A percentile compares a stretch with the other conserved stretches of the same genome.
phyloP scores from a whole-genome alignment of 2,329 filamentous ascomycete species.

The Ascochyta clinopodiicola region DNA sequence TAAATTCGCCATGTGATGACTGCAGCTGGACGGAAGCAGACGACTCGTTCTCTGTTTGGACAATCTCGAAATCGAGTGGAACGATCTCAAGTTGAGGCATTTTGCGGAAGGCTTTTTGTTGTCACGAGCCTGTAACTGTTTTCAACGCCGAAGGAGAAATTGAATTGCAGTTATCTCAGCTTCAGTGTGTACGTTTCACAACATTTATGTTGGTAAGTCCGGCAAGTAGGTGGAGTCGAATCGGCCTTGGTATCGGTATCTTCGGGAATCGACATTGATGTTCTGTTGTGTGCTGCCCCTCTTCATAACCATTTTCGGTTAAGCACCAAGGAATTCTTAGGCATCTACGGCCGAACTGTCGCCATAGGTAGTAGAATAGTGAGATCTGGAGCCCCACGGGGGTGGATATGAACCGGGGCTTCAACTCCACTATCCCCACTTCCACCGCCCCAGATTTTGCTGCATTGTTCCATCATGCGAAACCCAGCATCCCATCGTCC shows the following conservation, averaged over 20 bases:
- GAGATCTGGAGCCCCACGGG: slow-evolving; percentile 38
- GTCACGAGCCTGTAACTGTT: background rate
- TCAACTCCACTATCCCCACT: slow-evolving; percentile 15
- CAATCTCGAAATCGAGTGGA: slow-evolving; percentile 43
- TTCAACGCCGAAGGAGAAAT: background rate
- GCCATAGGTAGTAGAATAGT: slow-evolving; percentile 10
- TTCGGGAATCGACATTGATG: background rate
- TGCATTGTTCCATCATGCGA: slow-evolving; percentile 22
- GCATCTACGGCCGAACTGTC: slow-evolving; percentile 28
- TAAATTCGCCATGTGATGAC: slow-evolving; percentile 53
- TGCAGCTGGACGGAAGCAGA: slow-evolving; percentile 50
- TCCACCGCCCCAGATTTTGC: slow-evolving; percentile 10
- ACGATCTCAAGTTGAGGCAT: slow-evolving; percentile 61
- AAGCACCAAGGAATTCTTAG: background rate
- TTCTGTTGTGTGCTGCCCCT: background rate
- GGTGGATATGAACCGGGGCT: slow-evolving; percentile 21
- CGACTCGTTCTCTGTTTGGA: slow-evolving; percentile 27
- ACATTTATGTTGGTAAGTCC: slow-evolving; percentile 1
- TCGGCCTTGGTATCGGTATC: slow-evolving; percentile 2
- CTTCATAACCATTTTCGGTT: background rate
- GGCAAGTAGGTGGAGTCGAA: background rate
- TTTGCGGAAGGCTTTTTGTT: slow-evolving; percentile 13
- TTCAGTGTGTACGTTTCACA: background rate
- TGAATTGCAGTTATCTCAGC: background rate
- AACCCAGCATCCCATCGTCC: slow-evolving; percentile 13